These are phyloP conservation scores for Phialophora verrucosa DNA, from an alignment of 2,329 filamentous ascomycete genomes.

Conservation along the genomic window DNA sequence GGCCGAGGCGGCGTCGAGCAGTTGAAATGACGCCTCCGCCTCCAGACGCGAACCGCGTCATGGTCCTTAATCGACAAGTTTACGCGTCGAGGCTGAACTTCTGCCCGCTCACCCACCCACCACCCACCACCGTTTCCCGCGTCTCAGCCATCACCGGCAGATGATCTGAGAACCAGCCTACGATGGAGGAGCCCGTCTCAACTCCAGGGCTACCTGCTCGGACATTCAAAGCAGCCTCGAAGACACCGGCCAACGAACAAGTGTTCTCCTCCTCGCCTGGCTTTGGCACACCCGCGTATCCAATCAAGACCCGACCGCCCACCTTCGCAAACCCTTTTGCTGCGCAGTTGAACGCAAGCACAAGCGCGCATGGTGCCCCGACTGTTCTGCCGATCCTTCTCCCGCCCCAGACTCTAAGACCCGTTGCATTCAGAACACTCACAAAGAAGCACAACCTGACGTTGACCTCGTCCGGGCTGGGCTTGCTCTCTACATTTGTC, in stretches of 20 bases:
- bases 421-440: conserved; percentile 91
- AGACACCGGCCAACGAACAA: conserved; percentile 54
- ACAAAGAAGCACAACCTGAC: conserved; percentile 98
- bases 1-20: neutral
- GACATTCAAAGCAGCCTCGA: conserved; percentile 36
- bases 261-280: conserved; percentile 89
- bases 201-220: conserved; percentile 34
- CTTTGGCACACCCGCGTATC: conserved; percentile 84
- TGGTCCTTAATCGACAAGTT: conserved; percentile 18
- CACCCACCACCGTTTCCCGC: conserved; percentile 2
- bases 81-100: conserved; percentile 20
- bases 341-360: conserved; percentile 43
- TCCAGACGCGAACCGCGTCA: conserved; percentile 22
- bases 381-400: conserved; percentile 86
- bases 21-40: conserved; percentile 5
- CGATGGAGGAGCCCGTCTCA: conserved; percentile 40
- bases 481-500: conserved; percentile 84
- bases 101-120: neutral
- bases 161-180: neutral
- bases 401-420: conserved; percentile 82
- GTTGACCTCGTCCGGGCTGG: conserved; percentile 82
- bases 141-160: neutral
- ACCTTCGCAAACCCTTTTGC: conserved; percentile 41
- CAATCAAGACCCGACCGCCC: conserved; percentile 59
- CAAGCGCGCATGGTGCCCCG: conserved; percentile 58